Conservation (phyloP, 1,139 yeast genomes). For the Candida labiduridarum region DNA sequence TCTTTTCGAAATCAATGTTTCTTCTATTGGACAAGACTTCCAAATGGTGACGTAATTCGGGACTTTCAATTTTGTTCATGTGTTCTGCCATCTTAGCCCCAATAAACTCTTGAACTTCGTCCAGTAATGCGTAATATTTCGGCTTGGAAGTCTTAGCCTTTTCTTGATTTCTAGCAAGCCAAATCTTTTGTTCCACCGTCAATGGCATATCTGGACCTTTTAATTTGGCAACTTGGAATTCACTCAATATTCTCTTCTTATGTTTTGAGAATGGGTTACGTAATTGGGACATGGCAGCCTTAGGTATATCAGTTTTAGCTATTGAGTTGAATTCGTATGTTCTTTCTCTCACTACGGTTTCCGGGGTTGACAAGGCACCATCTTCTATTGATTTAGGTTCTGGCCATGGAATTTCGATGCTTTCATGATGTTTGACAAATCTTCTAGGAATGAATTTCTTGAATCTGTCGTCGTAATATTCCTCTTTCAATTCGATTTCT, state of each 20-base stretch:
- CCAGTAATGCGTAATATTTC: constrained; percentile 54
- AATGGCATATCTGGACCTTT: constrained; percentile 80
- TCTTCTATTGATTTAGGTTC: constrained; percentile 65
- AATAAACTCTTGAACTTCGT: constrained; percentile 68
- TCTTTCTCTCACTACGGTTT: constrained; percentile 66
- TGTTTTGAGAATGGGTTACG: constrained; percentile 70
- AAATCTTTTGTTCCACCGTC: constrained; percentile 62
- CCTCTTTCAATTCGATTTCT: constrained; percentile 63
- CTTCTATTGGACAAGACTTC: constrained; percentile 36
- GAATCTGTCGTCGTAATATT: constrained; percentile 74
- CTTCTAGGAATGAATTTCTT: constrained; percentile 77
- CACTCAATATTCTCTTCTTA: constrained; percentile 59
- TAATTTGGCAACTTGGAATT: constrained; percentile 62
- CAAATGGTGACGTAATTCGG: constrained; percentile 42
- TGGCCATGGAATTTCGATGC: constrained; percentile 88
- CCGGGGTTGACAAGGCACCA: constrained; percentile 59
- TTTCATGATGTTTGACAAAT: constrained; percentile 67
- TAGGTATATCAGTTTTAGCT: constrained; percentile 69
- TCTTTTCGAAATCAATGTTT: constrained; percentile 36
- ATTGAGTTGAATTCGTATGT: constrained; percentile 74
- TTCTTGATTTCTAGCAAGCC: constrained; percentile 38
- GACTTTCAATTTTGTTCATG: constrained; percentile 44
- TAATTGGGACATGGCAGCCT: constrained; percentile 63
- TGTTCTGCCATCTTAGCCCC: constrained; percentile 69
- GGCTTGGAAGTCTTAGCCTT: constrained; percentile 50